These are phyloP conservation scores for Seiridium cupressi DNA, from an alignment of 2,329 filamentous ascomycete genomes.

Conservation along the genomic window DNA sequence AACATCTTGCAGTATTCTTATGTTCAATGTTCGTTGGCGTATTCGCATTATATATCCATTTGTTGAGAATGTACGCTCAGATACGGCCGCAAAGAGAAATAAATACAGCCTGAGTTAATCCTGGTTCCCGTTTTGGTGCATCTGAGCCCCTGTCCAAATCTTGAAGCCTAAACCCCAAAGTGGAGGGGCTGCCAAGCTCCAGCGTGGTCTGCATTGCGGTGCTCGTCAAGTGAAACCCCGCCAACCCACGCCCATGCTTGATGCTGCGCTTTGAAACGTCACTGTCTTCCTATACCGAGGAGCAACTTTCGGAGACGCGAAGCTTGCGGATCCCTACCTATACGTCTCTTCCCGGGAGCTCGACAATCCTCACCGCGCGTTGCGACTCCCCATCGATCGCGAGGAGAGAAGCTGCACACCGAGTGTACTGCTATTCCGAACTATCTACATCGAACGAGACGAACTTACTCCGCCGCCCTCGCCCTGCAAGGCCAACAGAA, in stretches of 20 bases:
- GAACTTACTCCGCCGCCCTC: no score
- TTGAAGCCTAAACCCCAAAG: neutral
- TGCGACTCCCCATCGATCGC: no score
- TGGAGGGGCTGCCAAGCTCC: neutral
- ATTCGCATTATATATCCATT: no score
- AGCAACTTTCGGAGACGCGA: no score
- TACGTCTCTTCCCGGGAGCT: neutral
- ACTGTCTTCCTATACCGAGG: neutral
- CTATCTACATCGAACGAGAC: no score
- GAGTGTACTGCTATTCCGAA: no score
- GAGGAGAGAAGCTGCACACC: no score
- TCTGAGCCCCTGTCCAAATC: neutral
- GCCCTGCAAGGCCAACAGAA: no score
- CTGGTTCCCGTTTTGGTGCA: neutral
- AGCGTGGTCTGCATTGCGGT: neutral
- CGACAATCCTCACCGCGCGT: neutral
- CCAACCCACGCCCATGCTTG: conserved; percentile 1
- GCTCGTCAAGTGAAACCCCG: conserved; percentile 5
- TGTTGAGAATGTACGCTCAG: no score
- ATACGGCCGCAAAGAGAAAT: no score
- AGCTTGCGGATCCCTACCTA: neutral
- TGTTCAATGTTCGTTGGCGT: no score
- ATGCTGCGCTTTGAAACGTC: conserved; percentile 1
- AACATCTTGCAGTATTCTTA: no score
- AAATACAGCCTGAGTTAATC: neutral